Evolutionary conservation across 257 asterid species (phyloP).

Genomic region (Gentiana dahurica): DNA sequence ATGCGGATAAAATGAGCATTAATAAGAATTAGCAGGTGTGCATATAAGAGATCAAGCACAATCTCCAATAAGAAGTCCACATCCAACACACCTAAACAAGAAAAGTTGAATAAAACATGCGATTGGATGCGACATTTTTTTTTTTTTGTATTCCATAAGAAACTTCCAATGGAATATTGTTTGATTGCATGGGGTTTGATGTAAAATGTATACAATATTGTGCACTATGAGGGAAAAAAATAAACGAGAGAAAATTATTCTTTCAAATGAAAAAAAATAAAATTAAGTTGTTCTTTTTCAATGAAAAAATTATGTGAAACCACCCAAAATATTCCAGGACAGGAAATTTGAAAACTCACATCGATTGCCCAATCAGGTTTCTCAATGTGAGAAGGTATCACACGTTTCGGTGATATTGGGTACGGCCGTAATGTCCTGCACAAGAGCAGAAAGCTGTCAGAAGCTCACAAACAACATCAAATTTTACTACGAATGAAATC

Average conservation of each 20-base stretch:
- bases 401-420: slow-evolving; percentile 67
- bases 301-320: slow-evolving; percentile 6
- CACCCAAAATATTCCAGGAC: background rate
- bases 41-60: no score
- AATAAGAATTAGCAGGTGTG: background rate
- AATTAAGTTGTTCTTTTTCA: background rate
- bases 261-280: background rate
- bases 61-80: no score
- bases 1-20: background rate
- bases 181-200: no score
- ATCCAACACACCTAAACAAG: no score
- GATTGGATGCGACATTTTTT: no score
- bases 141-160: no score
- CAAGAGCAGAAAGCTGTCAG: background rate
- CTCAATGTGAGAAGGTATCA: slow-evolving; percentile 67
- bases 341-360: slow-evolving; percentile 36
- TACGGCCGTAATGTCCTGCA: slow-evolving; percentile 63
- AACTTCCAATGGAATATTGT: no score
- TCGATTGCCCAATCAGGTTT: slow-evolving; percentile 95
- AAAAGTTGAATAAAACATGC: no score
- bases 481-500: background rate
- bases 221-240: no score
- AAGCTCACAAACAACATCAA: background rate
- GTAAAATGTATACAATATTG: no score
- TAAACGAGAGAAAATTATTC: background rate